Evolutionary conservation across 257 asterid species (phyloP), one percentile per base, ranked within the genome.

Genomic region (Primulina huaijiensis): DNA sequence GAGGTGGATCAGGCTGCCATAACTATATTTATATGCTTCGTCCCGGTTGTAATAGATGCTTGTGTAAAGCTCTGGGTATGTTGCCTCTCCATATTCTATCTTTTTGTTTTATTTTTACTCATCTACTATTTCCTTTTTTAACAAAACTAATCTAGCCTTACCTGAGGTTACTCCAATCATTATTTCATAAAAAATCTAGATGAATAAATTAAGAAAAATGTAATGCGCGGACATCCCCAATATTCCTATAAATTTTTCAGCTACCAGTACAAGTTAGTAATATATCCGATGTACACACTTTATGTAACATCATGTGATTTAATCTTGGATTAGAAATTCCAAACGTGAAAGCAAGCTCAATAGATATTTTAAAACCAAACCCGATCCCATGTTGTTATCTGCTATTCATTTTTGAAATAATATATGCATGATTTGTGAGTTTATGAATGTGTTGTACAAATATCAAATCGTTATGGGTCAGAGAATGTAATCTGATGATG

Each of bases 11-110:
- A 60, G 68, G 84, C 86, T 60, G 83, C 86, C 64, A 81, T 89
- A 63, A 91, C 93, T 56, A 76, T 88, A 64, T 91, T 94, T 75
- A 65, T 94, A 75, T 81, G 95, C 86, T 69, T 91, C 3, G 71
- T 94, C 73, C 97, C 97, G 43, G 97, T 91, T 64, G 35, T 84
- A 61, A 79, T 88, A 1, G 99, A 93, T 80, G 92, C 97, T 34
- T 93, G 95, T 59, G 90, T 93, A 68, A 93, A 93, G 86, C 90
- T 90, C 25, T 90, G 99, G 98, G 97, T 92, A 92, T 60, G 95
- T 82, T 65, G 72, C 34, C 62, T 40, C 53, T 68, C 57, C 34
- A 30, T 72, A 76, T 27, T 61, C 31, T 34, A 58, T 74, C 30
- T 27, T 6, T 79, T 31, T 11, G 12, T 52, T 30, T 8, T 46